Evolutionary conservation across 306 rosid species (phyloP).

Genomic region (Trifolium pratense): DNA sequence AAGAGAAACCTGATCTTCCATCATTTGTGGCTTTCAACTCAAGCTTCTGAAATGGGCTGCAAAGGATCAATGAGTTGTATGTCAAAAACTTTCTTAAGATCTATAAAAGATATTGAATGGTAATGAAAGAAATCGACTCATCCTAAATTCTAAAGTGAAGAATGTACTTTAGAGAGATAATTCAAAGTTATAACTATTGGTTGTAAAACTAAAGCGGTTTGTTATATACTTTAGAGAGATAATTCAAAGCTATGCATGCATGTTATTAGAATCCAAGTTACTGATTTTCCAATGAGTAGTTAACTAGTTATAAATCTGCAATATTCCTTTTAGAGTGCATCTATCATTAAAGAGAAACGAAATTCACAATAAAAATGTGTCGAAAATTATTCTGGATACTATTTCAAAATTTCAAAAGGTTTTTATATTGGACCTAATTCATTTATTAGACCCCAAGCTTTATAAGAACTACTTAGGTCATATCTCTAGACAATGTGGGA

Average conservation of each 20-base stretch:
- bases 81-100: constrained; percentile 41
- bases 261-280: neutral
- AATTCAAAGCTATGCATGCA: neutral
- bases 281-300: neutral
- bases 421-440: too few species aligned
- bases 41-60: constrained; percentile 98
- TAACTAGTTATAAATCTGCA: neutral
- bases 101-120: neutral
- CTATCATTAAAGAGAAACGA: neutral
- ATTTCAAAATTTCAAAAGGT: too few species aligned
- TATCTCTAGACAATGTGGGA: too few species aligned
- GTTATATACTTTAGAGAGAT: neutral
- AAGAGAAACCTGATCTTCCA: constrained; percentile 86
- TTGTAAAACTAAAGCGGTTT: neutral
- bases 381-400: too few species aligned
- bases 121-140: neutral
- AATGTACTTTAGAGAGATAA: neutral
- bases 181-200: neutral
- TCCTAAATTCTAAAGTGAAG: neutral
- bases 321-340: neutral
- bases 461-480: too few species aligned
- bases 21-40: constrained; percentile 89
- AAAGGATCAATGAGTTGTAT: constrained; percentile 43
- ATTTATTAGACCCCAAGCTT: too few species aligned
- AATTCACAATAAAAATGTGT: neutral